Base-by-base conservation (phyloP, 2,329 filamentous ascomycete species). In the Raffaelea arxii region DNA sequence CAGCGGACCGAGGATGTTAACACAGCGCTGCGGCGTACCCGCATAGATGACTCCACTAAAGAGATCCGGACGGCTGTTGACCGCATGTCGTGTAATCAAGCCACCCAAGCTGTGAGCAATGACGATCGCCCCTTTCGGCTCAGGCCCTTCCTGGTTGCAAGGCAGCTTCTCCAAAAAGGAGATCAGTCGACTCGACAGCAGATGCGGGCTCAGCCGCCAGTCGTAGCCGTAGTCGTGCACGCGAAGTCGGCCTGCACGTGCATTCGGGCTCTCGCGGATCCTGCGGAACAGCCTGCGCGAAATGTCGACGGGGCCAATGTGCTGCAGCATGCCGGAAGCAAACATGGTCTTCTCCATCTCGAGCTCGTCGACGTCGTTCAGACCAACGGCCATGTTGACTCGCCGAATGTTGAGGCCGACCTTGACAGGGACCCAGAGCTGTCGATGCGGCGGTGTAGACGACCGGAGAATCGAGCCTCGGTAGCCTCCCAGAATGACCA, bases 171-270 rank as follows among this genome's bases (percentile, higher is more conserved):
- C 78, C 14, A 97, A 68, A 56, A 86, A 95, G 18, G 75, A 65
- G 30, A 82, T 77, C n/a, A 97, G 68, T 50, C 78, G 78, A 40
- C 72, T 70, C 3, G 85, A 89, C 0, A 92, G 73, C 1, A 88
- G 68, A 57, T 83, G 77, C 1, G 91, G 91, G 52, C 86, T 92
- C 35, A 98, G 68, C 16, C 91, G 77, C 91, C 91, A 97, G 64
- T 97, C 91, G 57, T 95, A 97, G 18, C 90, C 89, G 59, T 91
- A 97, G 56, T 96, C 84, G 70, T 89, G 89, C 1, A 95, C 76
- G 41, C 88, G 75, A 6, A 96, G 67, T 51, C 76, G 82, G 7
- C 86, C 87, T 4, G 69, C 72, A 44, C 77, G 74, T 2, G 78
- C 80, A 56, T 94, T 94, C 12, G 87, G 80, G 53, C 78, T 86